Conservation (phyloP, 2,329 filamentous ascomycete species). For the Penicillium sp. region DNA sequence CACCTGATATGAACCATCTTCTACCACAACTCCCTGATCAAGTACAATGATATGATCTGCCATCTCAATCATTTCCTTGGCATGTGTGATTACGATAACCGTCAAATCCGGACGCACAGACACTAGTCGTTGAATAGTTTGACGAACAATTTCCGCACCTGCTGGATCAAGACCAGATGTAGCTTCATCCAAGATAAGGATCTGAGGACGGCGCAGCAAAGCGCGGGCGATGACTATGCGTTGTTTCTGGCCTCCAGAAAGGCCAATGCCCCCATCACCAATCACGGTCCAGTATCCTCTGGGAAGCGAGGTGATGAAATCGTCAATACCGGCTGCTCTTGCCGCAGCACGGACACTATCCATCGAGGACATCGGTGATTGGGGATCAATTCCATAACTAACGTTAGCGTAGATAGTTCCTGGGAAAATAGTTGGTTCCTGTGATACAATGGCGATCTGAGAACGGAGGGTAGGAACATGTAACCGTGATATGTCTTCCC, state of each 20-base stretch:
- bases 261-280: slow-evolving; percentile 70
- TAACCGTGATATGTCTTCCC: slow-evolving; percentile 57
- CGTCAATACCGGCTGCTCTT: slow-evolving; percentile 64
- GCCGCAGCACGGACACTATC: slow-evolving; percentile 56
- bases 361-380: slow-evolving; percentile 52
- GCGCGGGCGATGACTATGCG: slow-evolving; percentile 79
- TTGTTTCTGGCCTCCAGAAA: slow-evolving; percentile 84
- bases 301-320: slow-evolving; percentile 73
- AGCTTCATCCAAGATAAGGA: slow-evolving; percentile 84
- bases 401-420: slow-evolving; percentile 58
- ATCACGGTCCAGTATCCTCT: slow-evolving; percentile 70
- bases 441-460: slow-evolving; percentile 60
- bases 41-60: slow-evolving; percentile 72
- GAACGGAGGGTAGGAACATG: slow-evolving; percentile 63
- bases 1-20: slow-evolving; percentile 68
- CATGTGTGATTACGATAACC: slow-evolving; percentile 81
- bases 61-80: slow-evolving; percentile 80
- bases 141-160: slow-evolving; percentile 64
- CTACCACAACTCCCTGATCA: slow-evolving; percentile 66
- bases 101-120: slow-evolving; percentile 53
- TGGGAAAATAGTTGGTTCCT: slow-evolving; percentile 63
- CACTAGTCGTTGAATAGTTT: slow-evolving; percentile 61
- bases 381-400: slow-evolving; percentile 67
- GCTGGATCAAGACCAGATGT: slow-evolving; percentile 77
- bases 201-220: slow-evolving; percentile 66